phyloP scores from a whole-genome alignment of 169 alveolate species.

The Plasmodium inui region DNA sequence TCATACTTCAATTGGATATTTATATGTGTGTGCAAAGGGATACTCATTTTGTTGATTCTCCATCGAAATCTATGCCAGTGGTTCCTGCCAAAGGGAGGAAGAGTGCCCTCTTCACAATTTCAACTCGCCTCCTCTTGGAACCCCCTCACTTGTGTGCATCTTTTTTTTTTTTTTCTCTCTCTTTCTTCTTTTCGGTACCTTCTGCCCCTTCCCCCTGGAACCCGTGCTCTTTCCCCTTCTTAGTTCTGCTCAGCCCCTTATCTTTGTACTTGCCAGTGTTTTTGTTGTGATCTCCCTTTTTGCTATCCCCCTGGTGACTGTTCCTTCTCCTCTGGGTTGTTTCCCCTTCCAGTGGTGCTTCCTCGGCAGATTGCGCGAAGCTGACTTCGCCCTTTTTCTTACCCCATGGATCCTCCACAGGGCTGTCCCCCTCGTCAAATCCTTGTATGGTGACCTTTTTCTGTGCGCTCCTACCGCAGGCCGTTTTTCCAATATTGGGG shows the following conservation, averaged over 20 bases:
- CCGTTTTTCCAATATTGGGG: not conserved
- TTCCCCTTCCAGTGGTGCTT: not conserved
- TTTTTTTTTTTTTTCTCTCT: slow-evolving; percentile 24
- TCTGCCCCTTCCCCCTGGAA: not conserved
- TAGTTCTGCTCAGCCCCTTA: not conserved
- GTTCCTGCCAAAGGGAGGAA: not conserved
- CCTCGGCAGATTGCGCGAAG: not conserved
- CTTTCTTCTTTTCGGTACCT: not conserved
- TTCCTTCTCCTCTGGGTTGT: not conserved
- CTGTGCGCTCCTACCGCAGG: not conserved
- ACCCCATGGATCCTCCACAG: not conserved
- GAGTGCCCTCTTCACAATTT: not conserved
- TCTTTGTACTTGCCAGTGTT: not conserved
- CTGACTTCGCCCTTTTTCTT: not conserved
- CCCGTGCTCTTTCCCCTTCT: not conserved
- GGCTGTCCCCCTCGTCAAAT: not conserved
- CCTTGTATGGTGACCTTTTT: slow-evolving; percentile 54
- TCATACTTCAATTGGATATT: not conserved
- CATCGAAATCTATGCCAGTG: not conserved
- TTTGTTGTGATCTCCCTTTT: slow-evolving; percentile 15
- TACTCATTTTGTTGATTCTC: not conserved
- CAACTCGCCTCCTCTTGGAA: not conserved
- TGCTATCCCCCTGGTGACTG: not conserved
- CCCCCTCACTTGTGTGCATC: not conserved
- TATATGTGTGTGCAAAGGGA: not conserved